A percentile compares a stretch with the other conserved stretches of the same genome.
phyloP scores from a whole-genome alignment of 169 alveolate genomes.

The Plasmodium gonderi region DNA sequence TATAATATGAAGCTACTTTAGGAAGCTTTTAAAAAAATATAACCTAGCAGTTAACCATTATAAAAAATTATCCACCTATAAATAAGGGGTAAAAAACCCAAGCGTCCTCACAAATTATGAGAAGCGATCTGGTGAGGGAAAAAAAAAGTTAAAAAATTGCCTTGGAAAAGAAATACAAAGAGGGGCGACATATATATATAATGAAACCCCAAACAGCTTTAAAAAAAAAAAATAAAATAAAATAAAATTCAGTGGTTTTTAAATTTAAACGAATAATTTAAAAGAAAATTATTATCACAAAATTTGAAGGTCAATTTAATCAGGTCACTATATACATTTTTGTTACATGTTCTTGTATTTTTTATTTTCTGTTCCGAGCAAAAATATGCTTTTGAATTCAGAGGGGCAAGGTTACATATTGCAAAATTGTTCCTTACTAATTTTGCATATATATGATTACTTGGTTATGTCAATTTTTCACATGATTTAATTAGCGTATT shows the following conservation, averaged over 20 bases:
- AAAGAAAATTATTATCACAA: neutral
- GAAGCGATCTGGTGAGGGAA: neutral
- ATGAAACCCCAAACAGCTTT: neutral
- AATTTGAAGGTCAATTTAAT: neutral
- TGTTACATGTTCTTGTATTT: neutral
- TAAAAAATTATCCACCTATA: no score
- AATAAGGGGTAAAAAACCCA: no score
- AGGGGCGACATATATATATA: neutral
- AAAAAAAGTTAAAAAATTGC: neutral
- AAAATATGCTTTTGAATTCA: neutral
- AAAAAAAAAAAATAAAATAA: neutral
- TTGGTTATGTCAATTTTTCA: slow-evolving; percentile 1
- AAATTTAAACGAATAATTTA: no score
- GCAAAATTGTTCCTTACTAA: neutral
- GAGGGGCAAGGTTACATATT: neutral
- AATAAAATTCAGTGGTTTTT: neutral
- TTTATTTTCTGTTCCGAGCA: neutral
- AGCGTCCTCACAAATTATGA: neutral
- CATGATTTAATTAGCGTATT: neutral
- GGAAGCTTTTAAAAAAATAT: no score
- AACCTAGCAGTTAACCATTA: no score
- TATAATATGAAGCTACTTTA: no score
- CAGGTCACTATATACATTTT: neutral
- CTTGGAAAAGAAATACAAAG: neutral
- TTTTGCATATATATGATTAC: neutral